A percentile compares a stretch with the other conserved stretches of the same genome.
Evolutionary conservation across 306 rosid species (phyloP).

Genomic region (Malus fusca): DNA sequence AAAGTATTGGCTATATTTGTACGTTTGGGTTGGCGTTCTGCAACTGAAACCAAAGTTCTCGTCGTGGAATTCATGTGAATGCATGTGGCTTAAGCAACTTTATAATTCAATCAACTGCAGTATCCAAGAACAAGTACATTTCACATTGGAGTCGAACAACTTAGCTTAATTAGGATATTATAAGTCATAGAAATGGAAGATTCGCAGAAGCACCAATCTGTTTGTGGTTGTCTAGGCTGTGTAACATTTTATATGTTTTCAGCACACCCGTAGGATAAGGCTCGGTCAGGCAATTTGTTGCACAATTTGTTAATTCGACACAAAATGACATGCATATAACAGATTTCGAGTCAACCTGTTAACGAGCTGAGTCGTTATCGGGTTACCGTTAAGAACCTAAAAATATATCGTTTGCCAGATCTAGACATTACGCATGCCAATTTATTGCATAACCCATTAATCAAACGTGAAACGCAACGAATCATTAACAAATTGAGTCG

Average conservation of each 20-base stretch:
- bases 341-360: accelerated
- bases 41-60: neutral
- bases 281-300: too few relatives aligned
- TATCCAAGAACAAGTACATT: neutral
- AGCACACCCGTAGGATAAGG: neutral
- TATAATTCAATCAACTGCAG: too few relatives aligned
- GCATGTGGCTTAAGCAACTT: neutral
- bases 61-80: neutral
- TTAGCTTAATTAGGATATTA: neutral
- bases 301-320: too few relatives aligned
- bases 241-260: neutral
- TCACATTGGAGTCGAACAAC: neutral
- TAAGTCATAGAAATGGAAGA: neutral
- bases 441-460: too few relatives aligned
- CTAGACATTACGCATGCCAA: too few relatives aligned
- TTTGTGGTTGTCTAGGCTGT: neutral
- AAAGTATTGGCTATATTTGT: neutral
- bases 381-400: too few relatives aligned
- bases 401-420: too few relatives aligned
- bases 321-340: too few relatives aligned
- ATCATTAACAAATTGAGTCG: too few relatives aligned
- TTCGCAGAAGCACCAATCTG: neutral
- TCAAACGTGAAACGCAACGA: too few relatives aligned
- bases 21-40: neutral
- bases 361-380: accelerated